Evolutionary conservation across 2,329 filamentous ascomycete genomes (phyloP).

Genomic region (Pezicula carpinea): DNA sequence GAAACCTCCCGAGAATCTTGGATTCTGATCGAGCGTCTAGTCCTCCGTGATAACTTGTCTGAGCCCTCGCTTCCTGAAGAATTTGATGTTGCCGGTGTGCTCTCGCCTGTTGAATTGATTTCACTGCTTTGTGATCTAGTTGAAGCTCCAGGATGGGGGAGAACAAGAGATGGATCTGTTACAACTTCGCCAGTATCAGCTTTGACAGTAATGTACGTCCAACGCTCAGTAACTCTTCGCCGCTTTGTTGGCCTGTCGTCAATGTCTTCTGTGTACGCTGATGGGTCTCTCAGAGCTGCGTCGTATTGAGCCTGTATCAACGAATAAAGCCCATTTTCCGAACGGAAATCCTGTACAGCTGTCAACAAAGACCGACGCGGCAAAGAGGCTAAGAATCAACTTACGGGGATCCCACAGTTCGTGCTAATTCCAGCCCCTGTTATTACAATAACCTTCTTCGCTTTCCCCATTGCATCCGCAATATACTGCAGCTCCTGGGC

Average conservation of each 20-base stretch:
- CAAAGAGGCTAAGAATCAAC: constrained; percentile 18
- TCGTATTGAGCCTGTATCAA: constrained; percentile 66
- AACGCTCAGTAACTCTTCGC: constrained; percentile 20
- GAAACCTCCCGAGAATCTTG: background rate
- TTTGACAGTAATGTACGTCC: constrained; percentile 23
- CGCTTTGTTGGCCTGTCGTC: constrained; percentile 30
- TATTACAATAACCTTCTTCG: constrained; percentile 65
- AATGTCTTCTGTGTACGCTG: constrained; percentile 26
- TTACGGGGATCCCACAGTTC: constrained; percentile 70
- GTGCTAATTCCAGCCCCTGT: constrained; percentile 73
- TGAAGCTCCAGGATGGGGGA: background rate
- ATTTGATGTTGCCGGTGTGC: background rate
- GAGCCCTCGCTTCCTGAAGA: background rate
- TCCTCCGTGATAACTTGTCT: background rate
- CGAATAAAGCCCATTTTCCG: constrained; percentile 67
- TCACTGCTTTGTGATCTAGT: background rate
- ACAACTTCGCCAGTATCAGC: constrained; percentile 20
- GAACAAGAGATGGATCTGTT: background rate
- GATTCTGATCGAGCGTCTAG: constrained; percentile 1
- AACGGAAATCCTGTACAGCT: constrained; percentile 60
- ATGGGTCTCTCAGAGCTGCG: constrained; percentile 37
- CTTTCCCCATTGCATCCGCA: constrained; percentile 58
- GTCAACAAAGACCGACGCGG: constrained; percentile 6
- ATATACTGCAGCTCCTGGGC: constrained; percentile 50
- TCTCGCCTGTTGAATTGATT: background rate